Base-by-base conservation (phyloP, 1,139 yeast genomes). In the Scheffersomyces titani region DNA sequence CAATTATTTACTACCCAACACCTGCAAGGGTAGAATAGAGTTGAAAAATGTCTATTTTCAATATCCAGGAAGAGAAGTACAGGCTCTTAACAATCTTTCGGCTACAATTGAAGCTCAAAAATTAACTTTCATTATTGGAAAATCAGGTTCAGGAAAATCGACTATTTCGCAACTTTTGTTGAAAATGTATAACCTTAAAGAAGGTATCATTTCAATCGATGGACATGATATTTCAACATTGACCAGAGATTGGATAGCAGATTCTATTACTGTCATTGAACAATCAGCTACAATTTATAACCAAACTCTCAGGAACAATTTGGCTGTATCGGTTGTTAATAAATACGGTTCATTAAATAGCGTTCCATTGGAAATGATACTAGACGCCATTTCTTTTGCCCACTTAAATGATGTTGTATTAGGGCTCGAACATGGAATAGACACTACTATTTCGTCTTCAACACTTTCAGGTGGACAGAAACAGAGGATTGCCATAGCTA, bases 101-200 rank as follows among this genome's bases (percentile, higher is more conserved):
- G 60, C 90, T 49, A 62, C 65, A 1, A 73, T 93, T 44, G 71
- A 76, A 5, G 70, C 83, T 0, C 81, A 83, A 1, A 64, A 75
- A 47, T 68, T 84, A 19, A 85, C 87, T 3, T 93, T 84, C 64
- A 70, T 94, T 1, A 82, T 94, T 52, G 99, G 99, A 0, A 80
- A 81, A 59, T 92, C 98, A 0, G 99, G 99, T 0, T 87, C 94
- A 0, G 99, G 99, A 0, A 94, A 94, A 69, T 92, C 98, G 0
- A 90, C 98, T 0, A 61, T 94, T 11, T 84, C 89, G 0, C 83
- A 82, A 51, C 70, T 94, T 3, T 65, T 94, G 2, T 69, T 89
- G 58, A 83, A 83, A 40, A 78, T 90, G 48, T 92, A 92, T 62
- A 60, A 69, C 0, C 74, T 80, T 0, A 62, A 69, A 5, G 58